Evolutionary conservation across 345 rosid genomes (phyloP).

Genomic region (Iberis pinnata): DNA sequence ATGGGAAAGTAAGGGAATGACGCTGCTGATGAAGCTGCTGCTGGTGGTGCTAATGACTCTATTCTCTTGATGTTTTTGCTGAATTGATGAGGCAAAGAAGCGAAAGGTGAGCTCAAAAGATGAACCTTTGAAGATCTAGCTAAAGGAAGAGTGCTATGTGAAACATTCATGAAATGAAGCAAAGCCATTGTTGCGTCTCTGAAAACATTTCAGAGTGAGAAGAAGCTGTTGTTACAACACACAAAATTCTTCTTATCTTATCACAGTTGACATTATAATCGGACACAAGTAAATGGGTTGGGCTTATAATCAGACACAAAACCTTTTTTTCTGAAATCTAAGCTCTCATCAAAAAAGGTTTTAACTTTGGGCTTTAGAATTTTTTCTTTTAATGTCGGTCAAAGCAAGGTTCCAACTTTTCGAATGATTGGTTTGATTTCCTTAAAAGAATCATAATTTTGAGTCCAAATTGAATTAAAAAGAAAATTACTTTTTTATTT

Average conservation of each 20-base stretch:
- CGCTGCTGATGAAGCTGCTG: slow-evolving; percentile 39
- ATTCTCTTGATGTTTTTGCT: neutral
- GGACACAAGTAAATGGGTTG: neutral
- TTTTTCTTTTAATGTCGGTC: neutral
- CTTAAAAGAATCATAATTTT: too few relatives aligned
- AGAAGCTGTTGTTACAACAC: neutral
- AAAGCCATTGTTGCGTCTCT: slow-evolving; percentile 23
- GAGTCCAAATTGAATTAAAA: too few relatives aligned
- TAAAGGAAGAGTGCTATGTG: slow-evolving; percentile 1
- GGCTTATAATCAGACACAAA: neutral
- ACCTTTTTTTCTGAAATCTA: too few relatives aligned
- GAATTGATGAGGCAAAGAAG: slow-evolving; percentile 17
- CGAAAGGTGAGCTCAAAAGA: slow-evolving; percentile 6
- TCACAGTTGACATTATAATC: too few relatives aligned
- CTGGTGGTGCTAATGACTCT: neutral
- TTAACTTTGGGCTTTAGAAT: slow-evolving; percentile 18
- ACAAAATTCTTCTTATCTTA: slow-evolving; percentile 25
- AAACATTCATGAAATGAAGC: slow-evolving; percentile 6
- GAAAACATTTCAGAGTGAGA: neutral
- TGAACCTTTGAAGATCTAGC: slow-evolving; percentile 12
- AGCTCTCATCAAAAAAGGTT: slow-evolving; percentile 17
- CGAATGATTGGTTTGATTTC: too few relatives aligned
- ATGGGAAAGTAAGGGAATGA: slow-evolving; percentile 47
- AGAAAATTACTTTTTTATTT: too few relatives aligned
- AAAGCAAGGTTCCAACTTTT: slow-evolving; percentile 18